phyloP scores from a whole-genome alignment of 164 flowering plant species.

The Saururus chinensis region DNA sequence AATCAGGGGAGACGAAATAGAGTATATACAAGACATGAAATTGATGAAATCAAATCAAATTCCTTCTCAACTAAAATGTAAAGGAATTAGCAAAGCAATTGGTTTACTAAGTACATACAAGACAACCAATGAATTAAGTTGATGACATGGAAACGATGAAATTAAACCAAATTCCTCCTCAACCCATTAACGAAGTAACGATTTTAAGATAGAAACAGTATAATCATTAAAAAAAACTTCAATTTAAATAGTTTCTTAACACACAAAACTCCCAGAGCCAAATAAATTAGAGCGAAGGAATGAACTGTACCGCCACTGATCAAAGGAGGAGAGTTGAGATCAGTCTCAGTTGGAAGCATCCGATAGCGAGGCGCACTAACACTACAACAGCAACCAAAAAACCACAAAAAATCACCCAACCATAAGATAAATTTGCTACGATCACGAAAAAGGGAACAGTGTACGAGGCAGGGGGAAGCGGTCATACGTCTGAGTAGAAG shows the following conservation, averaged over 20 bases:
- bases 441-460: background rate
- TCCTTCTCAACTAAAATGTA: too few species aligned
- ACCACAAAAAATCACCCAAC: background rate
- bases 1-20: too few species aligned
- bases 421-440: background rate
- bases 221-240: too few species aligned
- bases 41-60: too few species aligned
- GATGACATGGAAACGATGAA: background rate
- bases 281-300: background rate
- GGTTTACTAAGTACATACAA: too few species aligned
- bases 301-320: slow-evolving; percentile 3
- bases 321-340: slow-evolving; percentile 63
- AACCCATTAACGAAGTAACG: too few species aligned
- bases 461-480: background rate
- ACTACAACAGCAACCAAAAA: slow-evolving; percentile 17
- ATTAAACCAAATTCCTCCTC: background rate
- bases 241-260: too few species aligned
- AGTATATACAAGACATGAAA: too few species aligned
- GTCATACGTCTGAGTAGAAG: slow-evolving; percentile 11
- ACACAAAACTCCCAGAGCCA: too few species aligned
- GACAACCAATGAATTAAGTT: too few species aligned
- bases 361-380: slow-evolving; percentile 74
- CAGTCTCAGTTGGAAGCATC: slow-evolving; percentile 81
- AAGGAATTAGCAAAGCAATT: too few species aligned
- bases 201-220: too few species aligned